A percentile compares a stretch with the other conserved stretches of the same genome.
These are phyloP conservation scores for Fusarium sp. DNA, from an alignment of 2,329 filamentous ascomycete species.

Conservation along the genomic window DNA sequence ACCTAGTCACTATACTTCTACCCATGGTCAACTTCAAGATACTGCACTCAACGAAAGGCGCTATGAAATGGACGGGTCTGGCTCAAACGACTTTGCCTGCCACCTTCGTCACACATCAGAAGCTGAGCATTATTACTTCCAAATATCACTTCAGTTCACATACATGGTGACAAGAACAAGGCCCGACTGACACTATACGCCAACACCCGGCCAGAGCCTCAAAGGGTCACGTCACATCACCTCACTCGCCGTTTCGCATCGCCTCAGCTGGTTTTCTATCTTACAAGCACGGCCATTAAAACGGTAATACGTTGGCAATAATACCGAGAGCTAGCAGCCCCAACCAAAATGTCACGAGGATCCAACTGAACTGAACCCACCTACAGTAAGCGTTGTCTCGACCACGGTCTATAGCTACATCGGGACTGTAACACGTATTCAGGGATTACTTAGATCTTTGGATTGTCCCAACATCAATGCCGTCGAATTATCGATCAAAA, in stretches of 20 bases:
- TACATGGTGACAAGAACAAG: conserved; percentile 35
- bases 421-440: conserved; percentile 11
- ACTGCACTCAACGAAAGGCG: not conserved
- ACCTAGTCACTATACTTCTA: not conserved
- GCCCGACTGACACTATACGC: conserved; percentile 27
- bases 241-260: conserved; percentile 32
- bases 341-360: not conserved
- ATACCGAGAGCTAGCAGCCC: not conserved
- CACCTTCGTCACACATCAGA: not conserved
- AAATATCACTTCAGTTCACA: conserved; percentile 22
- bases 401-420: not conserved
- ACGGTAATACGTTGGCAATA: not conserved
- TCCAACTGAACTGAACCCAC: not conserved
- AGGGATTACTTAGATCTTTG: conserved; percentile 36
- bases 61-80: not conserved
- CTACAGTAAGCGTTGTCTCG: not conserved
- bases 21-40: not conserved
- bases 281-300: not conserved
- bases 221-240: conserved; percentile 40
- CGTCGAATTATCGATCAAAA: conserved; percentile 39
- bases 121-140: not conserved
- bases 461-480: conserved; percentile 24
- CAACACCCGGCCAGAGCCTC: conserved; percentile 23
- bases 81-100: not conserved
- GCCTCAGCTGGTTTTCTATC: conserved; percentile 14